Evolutionary conservation across 768 basidiomycete genomes (phyloP).

Genomic region (Fibroporia radiculosa): DNA sequence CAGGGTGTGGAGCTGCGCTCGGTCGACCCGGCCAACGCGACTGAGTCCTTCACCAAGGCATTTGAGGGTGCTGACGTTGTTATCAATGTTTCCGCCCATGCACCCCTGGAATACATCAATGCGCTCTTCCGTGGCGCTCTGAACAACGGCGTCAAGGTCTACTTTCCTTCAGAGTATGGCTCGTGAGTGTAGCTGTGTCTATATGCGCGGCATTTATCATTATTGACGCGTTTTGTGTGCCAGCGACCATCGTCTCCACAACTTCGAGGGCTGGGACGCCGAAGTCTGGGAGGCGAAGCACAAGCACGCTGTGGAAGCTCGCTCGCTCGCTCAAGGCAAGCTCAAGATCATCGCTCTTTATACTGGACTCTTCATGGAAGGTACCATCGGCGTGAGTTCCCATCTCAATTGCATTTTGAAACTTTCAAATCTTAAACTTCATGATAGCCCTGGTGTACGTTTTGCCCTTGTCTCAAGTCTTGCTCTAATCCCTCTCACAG

Average conservation of each 20-base stretch:
- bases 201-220: too few species aligned
- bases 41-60: slow-evolving; percentile 1
- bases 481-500: slow-evolving; percentile 2
- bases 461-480: background rate
- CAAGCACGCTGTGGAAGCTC: slow-evolving; percentile 4
- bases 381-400: slow-evolving; percentile 5
- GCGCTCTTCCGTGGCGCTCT: slow-evolving; percentile 8
- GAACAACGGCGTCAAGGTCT: slow-evolving; percentile 13
- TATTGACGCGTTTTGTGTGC: too few species aligned
- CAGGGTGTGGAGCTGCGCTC: slow-evolving; percentile 12
- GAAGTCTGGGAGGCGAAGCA: slow-evolving; percentile 7
- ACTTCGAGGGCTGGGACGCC: slow-evolving; percentile 12
- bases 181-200: slow-evolving; percentile 9
- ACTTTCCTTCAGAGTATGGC: slow-evolving; percentile 15
- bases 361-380: slow-evolving; percentile 13
- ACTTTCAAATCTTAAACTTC: background rate
- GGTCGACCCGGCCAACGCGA: slow-evolving; percentile 2
- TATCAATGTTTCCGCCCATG: slow-evolving; percentile 10
- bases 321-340: slow-evolving; percentile 6
- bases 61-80: slow-evolving; percentile 18
- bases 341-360: slow-evolving; percentile 16
- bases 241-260: slow-evolving; percentile 14
- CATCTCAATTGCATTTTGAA: background rate
- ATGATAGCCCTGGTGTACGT: slow-evolving; percentile 4
- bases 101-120: background rate